Percentiles rank a stretch among this genome's conserved stretches.
phyloP scores from a whole-genome alignment of 306 rosid species.

The Lablab purpureus region DNA sequence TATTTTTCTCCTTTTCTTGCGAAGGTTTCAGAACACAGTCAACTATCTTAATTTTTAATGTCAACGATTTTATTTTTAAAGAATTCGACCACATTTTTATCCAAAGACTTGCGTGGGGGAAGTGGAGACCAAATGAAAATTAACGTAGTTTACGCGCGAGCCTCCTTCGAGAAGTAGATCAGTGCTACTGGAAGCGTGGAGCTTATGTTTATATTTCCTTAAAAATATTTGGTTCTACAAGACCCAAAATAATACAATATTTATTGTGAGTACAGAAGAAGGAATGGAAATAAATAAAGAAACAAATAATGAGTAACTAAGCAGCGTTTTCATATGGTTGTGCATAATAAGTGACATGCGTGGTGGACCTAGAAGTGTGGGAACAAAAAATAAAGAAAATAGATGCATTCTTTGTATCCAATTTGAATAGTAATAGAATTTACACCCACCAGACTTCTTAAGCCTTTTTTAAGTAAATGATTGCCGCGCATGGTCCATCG shows the following conservation, averaged over 20 bases:
- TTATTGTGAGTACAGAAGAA: neutral
- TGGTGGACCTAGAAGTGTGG: neutral
- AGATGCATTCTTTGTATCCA: conserved; percentile 48
- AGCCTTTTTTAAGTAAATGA: conserved; percentile 29
- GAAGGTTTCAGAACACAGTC: neutral
- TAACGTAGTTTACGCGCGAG: too few species aligned
- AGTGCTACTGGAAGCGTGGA: neutral
- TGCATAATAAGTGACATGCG: conserved; percentile 4
- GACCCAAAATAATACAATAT: neutral
- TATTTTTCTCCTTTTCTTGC: neutral
- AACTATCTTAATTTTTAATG: neutral
- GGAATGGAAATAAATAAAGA: neutral
- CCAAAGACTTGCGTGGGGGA: neutral
- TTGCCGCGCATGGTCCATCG: conserved; percentile 42
- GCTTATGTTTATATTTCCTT: neutral
- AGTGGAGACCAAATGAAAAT: neutral
- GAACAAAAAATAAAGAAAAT: conserved; percentile 33
- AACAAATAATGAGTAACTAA: neutral
- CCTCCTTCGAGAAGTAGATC: neutral
- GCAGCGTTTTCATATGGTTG: conserved; percentile 7
- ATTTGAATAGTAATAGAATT: conserved; percentile 50
- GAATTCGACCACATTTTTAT: neutral
- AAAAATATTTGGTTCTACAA: neutral
- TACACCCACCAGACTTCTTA: conserved; percentile 50
- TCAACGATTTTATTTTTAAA: neutral